These are phyloP conservation scores for Protea cynaroides DNA, from an alignment of 164 flowering plant species.

Conservation along the genomic window DNA sequence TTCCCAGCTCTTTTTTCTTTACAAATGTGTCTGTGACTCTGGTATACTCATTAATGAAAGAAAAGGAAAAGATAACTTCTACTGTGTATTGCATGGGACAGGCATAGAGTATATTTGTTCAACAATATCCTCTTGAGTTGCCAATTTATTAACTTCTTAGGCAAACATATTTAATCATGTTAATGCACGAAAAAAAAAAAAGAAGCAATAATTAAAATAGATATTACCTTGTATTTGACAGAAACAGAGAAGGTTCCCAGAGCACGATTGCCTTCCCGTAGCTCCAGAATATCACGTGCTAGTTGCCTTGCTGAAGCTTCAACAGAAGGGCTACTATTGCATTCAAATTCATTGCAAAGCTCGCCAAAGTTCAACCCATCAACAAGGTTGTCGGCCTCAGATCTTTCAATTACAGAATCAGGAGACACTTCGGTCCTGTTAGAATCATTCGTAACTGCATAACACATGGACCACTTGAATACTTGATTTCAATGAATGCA, in stretches of 20 bases:
- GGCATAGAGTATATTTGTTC: too few species aligned
- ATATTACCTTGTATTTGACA: slow-evolving; percentile 73
- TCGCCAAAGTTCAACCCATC: slow-evolving; percentile 90
- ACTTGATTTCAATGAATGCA: neutral
- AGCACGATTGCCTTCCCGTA: slow-evolving; percentile 77
- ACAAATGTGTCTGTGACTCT: too few species aligned
- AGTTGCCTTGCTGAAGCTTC: slow-evolving; percentile 92
- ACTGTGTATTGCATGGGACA: too few species aligned
- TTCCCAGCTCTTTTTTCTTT: too few species aligned
- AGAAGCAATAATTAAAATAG: too few species aligned
- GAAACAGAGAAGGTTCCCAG: slow-evolving; percentile 67
- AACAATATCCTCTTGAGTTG: too few species aligned
- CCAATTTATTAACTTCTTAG: too few species aligned
- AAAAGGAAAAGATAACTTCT: too few species aligned
- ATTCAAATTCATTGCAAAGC: slow-evolving; percentile 93
- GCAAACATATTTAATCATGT: too few species aligned
- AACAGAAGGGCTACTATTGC: slow-evolving; percentile 84
- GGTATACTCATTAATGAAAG: too few species aligned
- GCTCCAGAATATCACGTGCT: slow-evolving; percentile 77
- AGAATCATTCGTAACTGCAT: slow-evolving; percentile 44
- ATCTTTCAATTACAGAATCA: slow-evolving; percentile 26
- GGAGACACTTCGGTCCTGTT: slow-evolving; percentile 25
- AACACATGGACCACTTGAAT: neutral
- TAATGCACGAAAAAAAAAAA: too few species aligned
- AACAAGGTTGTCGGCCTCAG: slow-evolving; percentile 74